phyloP scores from a whole-genome alignment of 768 basidiomycete species.

The Russula vinacea region DNA sequence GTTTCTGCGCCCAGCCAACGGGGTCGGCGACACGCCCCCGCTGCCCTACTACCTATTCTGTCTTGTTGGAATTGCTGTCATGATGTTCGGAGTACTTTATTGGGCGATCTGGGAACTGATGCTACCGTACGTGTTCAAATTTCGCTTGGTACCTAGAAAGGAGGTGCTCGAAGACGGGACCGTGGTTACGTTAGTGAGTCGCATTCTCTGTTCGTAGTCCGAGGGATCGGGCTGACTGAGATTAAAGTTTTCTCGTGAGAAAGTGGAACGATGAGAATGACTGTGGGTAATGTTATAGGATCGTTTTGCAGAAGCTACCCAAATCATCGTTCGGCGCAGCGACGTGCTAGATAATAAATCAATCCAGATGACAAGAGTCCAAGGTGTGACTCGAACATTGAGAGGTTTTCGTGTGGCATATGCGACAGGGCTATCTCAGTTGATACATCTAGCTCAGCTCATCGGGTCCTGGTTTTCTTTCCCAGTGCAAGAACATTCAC shows the following conservation, averaged over 20 bases:
- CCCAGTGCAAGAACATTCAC: background rate
- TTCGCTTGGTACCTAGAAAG: conserved; percentile 48
- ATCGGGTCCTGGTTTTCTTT: background rate
- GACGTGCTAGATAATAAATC: background rate
- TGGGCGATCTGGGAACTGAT: conserved; percentile 55
- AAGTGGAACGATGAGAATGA: background rate
- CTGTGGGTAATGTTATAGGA: background rate
- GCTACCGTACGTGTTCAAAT: conserved; percentile 49
- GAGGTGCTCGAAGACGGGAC: conserved; percentile 51
- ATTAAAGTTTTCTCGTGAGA: conserved; percentile 21
- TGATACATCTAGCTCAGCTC: background rate
- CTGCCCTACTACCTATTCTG: conserved; percentile 61
- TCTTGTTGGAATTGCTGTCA: conserved; percentile 50
- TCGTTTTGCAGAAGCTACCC: background rate
- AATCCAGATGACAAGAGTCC: background rate
- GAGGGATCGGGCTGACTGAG: background rate
- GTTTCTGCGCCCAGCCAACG: conserved; percentile 52
- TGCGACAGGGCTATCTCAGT: background rate
- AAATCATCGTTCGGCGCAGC: background rate
- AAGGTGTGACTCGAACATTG: background rate
- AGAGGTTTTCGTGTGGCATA: background rate
- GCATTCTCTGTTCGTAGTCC: too few species aligned
- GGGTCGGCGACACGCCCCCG: conserved; percentile 57
- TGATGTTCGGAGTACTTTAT: conserved; percentile 47
- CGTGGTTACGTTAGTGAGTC: conserved; percentile 49